phyloP scores from a whole-genome alignment of 225 moss, liverwort and hornwort genomes.

The Bryoerythrophyllum caledonicum region DNA sequence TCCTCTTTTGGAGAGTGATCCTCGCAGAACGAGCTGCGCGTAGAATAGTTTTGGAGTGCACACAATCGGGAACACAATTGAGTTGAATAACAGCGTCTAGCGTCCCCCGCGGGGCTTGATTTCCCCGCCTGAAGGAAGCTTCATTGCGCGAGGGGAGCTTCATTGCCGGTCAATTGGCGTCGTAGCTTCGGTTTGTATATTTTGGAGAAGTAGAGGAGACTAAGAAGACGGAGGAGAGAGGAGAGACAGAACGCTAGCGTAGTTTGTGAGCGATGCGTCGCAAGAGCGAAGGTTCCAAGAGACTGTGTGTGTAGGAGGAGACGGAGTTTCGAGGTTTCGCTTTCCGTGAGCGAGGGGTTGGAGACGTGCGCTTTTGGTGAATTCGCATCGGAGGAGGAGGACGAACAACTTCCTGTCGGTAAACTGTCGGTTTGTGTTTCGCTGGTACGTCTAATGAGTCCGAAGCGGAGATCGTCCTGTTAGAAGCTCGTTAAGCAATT shows the following conservation, averaged over 20 bases:
- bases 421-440: conserved; percentile 16
- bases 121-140: background rate
- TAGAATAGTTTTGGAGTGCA: background rate
- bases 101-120: background rate
- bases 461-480: background rate
- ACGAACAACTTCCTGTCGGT: background rate
- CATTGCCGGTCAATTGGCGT: background rate
- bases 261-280: background rate
- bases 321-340: background rate
- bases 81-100: background rate
- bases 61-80: background rate
- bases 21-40: background rate
- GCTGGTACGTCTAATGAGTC: background rate
- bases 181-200: background rate
- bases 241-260: background rate
- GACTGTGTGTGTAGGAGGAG: background rate
- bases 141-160: background rate
- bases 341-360: background rate
- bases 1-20: background rate
- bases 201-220: too few species aligned
- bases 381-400: background rate
- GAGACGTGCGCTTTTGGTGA: background rate
- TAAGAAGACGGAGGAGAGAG: too few species aligned
- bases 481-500: background rate
- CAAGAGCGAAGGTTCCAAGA: background rate